Evolutionary conservation across 2,329 filamentous ascomycete species (phyloP), one percentile per base, ranked within the genome.

Genomic region (Paraphaeosphaeria minitans): DNA sequence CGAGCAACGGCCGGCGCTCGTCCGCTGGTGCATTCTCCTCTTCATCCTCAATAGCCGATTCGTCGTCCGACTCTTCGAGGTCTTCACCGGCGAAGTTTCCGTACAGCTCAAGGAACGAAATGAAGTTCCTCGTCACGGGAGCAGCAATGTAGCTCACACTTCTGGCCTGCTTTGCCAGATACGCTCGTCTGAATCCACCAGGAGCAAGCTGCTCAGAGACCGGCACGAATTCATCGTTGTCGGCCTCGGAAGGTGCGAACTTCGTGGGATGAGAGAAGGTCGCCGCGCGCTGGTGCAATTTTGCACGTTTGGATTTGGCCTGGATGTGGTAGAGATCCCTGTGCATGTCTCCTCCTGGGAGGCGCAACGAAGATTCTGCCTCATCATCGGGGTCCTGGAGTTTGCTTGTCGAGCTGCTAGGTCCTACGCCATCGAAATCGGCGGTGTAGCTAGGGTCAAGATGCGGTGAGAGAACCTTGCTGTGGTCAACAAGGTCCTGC

Each of bases 271-370:
- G 79, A 50, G 89, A 88, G 67, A 92, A 92, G 0, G 89, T 92
- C 54, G 84, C 84, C 16, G 90, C 82, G 61, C 90, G 84, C 68
- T 85, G 79, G 64, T 78, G 80, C 73, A 76, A 53, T 56, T 73
- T 75, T 13, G 77, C 74, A 41, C 75, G 72, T 67, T 69, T 83
- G 74, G 73, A 78, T 41, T 86, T 81, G 16, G 87, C 86, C 61
- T 88, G 86, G 66, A 92, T 87, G 71, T 86, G 89, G 82, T 90
- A 93, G 35, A 93, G 84, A 67, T 91, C 89, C 35, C 90, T 87
- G 72, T 93, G 90, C 22, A 93, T 89, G 68, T 93, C 90, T 42
- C 90, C 90, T 53, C 90, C 90, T 69, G 90, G 89, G 3, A 93
- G 81, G 58, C 82, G 85, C 54, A 93, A 79, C 0, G 90, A 93